Base-by-base conservation (phyloP, 2,329 filamentous ascomycete genomes). In the Cercospora berteroae region DNA sequence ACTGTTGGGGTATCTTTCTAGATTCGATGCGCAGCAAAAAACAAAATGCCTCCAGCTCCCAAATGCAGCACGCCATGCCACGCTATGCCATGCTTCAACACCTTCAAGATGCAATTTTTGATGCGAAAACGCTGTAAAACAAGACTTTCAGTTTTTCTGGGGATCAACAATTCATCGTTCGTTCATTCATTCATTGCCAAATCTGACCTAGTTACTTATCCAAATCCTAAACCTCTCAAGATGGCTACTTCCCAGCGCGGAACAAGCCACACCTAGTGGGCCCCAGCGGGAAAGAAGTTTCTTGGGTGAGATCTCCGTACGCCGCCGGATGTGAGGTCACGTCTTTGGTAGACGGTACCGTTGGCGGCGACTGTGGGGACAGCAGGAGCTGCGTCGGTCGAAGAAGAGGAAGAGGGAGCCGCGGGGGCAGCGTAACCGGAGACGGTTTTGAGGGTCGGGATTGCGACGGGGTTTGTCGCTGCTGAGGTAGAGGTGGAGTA, bases 301-400 rank as follows among this genome's bases (percentile, higher is more conserved):
- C 61, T 42, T 20, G 58, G 29, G 60, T 60, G 61, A 25, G 12
- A 29, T 31, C 57, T 59, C 31, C 48, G 42, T 29, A 36, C 48
- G 9, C 42, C 23, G 4, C 20, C 20, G 12, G 33, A 20, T 3
- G 18, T 44, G 2, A 31, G 29, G 25, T 60, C 23, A 23, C 44
- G 44, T 23, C 44, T 50, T 50, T 23, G 20, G 57, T 60, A 63
- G 31, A 64, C 29, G 16, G 59, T 64, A 31, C 66, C 68, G 18
- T 68, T 66, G 9, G 44, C 23, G 52, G 33, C 67, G 61, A 65
- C 52, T 5, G 67, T 60, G 27, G 69, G 64, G 4, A 33, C 31
- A 10, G 13, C 16, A 5, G 66, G 50, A 50, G 63, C 27, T 25
- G 58, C 36, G 52, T 57, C 13, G 23, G 23, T 2, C 9, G 52